phyloP scores from a whole-genome alignment of 2,329 filamentous ascomycete genomes.

The Coleophoma eucalyptorum region DNA sequence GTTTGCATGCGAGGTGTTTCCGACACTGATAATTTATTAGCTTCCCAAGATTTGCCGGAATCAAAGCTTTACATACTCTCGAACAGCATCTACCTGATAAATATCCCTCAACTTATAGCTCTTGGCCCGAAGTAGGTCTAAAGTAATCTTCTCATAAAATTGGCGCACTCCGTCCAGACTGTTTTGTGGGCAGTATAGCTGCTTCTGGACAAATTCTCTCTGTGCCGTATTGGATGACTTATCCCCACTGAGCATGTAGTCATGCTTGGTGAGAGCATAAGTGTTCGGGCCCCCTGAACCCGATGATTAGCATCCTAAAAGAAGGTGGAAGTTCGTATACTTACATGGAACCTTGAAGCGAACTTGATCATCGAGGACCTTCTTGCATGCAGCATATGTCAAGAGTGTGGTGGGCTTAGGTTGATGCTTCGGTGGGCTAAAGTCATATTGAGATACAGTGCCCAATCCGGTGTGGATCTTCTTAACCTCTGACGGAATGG shows the following conservation, averaged over 20 bases:
- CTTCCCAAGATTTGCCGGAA: background rate
- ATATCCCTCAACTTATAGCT: slow-evolving; percentile 50
- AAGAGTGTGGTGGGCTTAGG: slow-evolving; percentile 13
- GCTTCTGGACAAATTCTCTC: slow-evolving; percentile 47
- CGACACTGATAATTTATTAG: slow-evolving; percentile 31
- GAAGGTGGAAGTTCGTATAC: background rate
- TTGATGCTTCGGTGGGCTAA: slow-evolving; percentile 15
- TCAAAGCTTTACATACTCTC: slow-evolving; percentile 30
- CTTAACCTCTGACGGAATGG: slow-evolving; percentile 65
- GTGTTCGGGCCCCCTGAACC: slow-evolving; percentile 17
- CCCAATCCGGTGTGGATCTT: slow-evolving; percentile 63
- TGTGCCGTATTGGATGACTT: slow-evolving; percentile 44
- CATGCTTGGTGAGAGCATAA: slow-evolving; percentile 28
- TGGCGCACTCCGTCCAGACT: slow-evolving; percentile 58
- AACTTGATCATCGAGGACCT: slow-evolving; percentile 20
- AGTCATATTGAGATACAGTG: slow-evolving; percentile 17
- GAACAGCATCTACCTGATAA: slow-evolving; percentile 59
- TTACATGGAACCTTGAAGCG: slow-evolving; percentile 26
- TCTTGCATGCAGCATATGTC: slow-evolving; percentile 20
- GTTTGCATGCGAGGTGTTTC: slow-evolving; percentile 47
- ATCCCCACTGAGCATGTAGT: slow-evolving; percentile 56
- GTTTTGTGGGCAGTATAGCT: slow-evolving; percentile 53
- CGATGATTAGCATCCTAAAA: background rate
- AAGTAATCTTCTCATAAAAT: slow-evolving; percentile 61
- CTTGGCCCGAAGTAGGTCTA: slow-evolving; percentile 58